phyloP scores from a whole-genome alignment of 345 rosid species.

The Lepidium didymum region DNA sequence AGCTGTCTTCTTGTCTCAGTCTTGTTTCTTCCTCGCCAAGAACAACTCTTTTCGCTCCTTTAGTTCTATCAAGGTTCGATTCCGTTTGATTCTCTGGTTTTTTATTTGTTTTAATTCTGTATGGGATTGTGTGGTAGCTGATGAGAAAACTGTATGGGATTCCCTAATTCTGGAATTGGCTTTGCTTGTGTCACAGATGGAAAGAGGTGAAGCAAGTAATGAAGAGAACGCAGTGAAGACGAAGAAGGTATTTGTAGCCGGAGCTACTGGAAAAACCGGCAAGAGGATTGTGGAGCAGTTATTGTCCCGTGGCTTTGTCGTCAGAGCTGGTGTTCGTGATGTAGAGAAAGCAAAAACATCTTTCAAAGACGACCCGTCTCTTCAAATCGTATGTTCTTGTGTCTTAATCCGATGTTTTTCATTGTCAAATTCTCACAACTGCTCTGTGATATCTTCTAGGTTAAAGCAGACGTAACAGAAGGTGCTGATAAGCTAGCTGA shows the following conservation, averaged over 20 bases:
- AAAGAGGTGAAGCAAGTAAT: conserved; percentile 39
- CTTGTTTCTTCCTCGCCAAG: conserved; percentile 14
- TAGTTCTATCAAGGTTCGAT: conserved; percentile 28
- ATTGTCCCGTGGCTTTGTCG: conserved; percentile 70
- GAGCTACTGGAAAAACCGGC: conserved; percentile 84
- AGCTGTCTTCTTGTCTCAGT: conserved; percentile 2
- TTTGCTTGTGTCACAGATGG: conserved; percentile 42
- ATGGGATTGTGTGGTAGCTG: background rate
- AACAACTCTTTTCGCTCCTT: conserved; percentile 21
- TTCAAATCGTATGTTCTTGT: conserved; percentile 54
- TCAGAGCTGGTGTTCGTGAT: conserved; percentile 85
- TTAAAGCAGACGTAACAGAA: conserved; percentile 81
- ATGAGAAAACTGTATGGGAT: background rate
- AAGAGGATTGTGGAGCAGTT: conserved; percentile 79
- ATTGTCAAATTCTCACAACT: background rate
- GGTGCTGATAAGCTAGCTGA: conserved; percentile 75
- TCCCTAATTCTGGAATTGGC: background rate
- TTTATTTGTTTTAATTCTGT: background rate
- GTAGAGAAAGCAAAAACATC: conserved; percentile 57
- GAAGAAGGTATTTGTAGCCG: conserved; percentile 79
- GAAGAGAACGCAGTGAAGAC: conserved; percentile 12
- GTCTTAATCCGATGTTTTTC: background rate
- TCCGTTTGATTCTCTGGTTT: background rate
- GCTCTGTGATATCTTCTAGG: conserved; percentile 35
- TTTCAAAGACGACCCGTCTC: conserved; percentile 52